Evolutionary conservation across 2,329 filamentous ascomycete genomes (phyloP), one percentile per base, ranked within the genome.

Genomic region (Septoria petroselini): DNA sequence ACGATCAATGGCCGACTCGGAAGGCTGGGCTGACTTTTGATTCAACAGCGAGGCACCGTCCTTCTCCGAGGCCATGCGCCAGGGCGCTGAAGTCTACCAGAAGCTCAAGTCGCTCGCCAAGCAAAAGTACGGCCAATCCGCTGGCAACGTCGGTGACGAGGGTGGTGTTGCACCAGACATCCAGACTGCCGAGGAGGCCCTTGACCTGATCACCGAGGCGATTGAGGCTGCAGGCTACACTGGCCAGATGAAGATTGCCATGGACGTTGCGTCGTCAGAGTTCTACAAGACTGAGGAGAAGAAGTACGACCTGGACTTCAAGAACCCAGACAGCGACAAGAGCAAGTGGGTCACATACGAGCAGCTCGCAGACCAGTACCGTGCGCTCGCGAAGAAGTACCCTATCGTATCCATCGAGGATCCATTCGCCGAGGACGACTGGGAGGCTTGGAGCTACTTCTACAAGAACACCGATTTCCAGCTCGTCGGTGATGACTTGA

Each of bases 381-480:
- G 87, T 73, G 79, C 84, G 39, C 84, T 98, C 56, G 80, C 82
- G 71, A 81, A 84, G 81, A 96, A 95, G 80, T 98, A 98, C 80
- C 91, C 93, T 68, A 98, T 98, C 69, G 89, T 97, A 77, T 88
- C 83, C 75, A 97, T 98, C 66, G 93, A 98, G 80, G 93, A 98
- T 73, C 93, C 93, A 71, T 98, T 98, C 77, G 91, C 89, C 60
- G 93, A 98, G 83, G 93, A 97, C 69, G 93, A 98, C 81, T 98
- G 93, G 93, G 91, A 97, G 83, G 93, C 93, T 57, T 98, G 93
- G 93, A 95, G 88, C 84, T 95, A 97, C 85, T 98, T 97, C 86
- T 95, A 86, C 86, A 96, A 96, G 87, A 93, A 88, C 67, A 90
- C 89, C 70, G 85, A 96, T 76, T 91, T 94, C 81, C 93, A 98